A percentile compares a stretch with the other conserved stretches of the same genome.
phyloP scores from a whole-genome alignment of 2,329 filamentous ascomycete genomes.

The Fusarium brachygibbosum region DNA sequence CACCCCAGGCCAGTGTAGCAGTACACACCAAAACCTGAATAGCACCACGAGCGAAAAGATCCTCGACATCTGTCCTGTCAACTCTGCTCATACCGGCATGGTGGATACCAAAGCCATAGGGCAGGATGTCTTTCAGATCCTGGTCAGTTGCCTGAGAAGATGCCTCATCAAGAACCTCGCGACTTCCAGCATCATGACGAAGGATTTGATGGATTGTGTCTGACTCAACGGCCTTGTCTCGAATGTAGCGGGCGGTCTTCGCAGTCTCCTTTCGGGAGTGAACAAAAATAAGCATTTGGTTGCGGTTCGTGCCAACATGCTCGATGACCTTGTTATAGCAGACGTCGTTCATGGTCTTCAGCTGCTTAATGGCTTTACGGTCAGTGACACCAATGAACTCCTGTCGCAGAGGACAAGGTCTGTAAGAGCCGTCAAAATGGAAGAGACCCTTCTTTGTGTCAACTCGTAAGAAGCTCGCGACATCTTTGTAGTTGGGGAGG shows the following conservation, averaged over 20 bases:
- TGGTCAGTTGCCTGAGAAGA: conserved; percentile 84
- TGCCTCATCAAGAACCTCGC: conserved; percentile 89
- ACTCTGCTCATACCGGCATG: conserved; percentile 96
- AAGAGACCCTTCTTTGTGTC: conserved; percentile 89
- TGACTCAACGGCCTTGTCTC: conserved; percentile 96
- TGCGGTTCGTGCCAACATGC: conserved; percentile 90
- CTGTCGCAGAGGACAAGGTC: conserved; percentile 93
- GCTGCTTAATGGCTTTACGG: conserved; percentile 97
- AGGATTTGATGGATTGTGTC: conserved; percentile 98
- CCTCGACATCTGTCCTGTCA: conserved; percentile 96
- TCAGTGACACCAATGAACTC: conserved; percentile 98
- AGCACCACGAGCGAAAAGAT: conserved; percentile 89
- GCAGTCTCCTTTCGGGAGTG: conserved; percentile 98
- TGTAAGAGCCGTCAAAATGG: conserved; percentile 94
- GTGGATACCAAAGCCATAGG: conserved; percentile 98
- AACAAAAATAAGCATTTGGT: conserved; percentile 99
- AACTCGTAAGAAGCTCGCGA: conserved; percentile 93
- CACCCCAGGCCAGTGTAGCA: conserved; percentile 98
- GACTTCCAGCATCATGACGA: conserved; percentile 89
- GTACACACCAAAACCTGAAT: conserved; percentile 98
- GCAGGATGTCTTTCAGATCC: conserved; percentile 92
- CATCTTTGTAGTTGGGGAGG: conserved; percentile 95
- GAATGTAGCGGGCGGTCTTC: conserved; percentile 95
- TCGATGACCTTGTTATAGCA: conserved; percentile 98
- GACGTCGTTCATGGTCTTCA: conserved; percentile 99